Evolutionary conservation across 1,139 yeast genomes (phyloP), one percentile per base, ranked within the genome.

Genomic region (Yamadazyma triangularis): DNA sequence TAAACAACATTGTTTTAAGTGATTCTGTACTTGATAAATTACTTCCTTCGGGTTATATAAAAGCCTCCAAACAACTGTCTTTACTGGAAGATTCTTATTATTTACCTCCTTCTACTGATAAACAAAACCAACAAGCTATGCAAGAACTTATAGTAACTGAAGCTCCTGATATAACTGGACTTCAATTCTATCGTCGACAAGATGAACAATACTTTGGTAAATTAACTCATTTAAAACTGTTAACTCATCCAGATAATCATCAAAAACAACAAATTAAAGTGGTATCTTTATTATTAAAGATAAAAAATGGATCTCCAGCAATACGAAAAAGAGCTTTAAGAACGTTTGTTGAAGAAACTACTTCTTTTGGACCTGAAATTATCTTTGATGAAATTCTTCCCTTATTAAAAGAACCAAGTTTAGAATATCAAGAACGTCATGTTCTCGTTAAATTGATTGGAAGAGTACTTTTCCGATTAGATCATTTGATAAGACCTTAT

Each of bases 351-450:
- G 87, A 79, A 31, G 70, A 71, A 41, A 82, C 93, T 0, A 58
- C 66, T 7, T 59, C 58, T 10, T 75, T 79, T 45, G 96, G 96
- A 0, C 81, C 96, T 1, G 71, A 75, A 30, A 53, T 77, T 0
- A 53, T 88, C 13, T 81, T 89, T 47, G 73, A 76, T 35, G 80
- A 77, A 39, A 67, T 86, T 6, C 60, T 89, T 11, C 95, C 96
- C 0, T 56, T 89, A 12, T 58, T 89, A 23, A 62, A 83, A 50
- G 96, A 87, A 41, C 79, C 79, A 15, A 58, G 74, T 7, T 59
- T 88, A 24, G 93, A 82, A 42, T 93, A 85, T 32, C 88, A 80
- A 43, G 96, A 89, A 51, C 68, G 95, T 19, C 95, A 88, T 56
- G 54, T 86, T 11, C 60, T 89, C 35, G 84, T 87, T 9, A 89